These are phyloP conservation scores for Turritis glabra DNA, from an alignment of 345 rosid species.

Conservation along the genomic window DNA sequence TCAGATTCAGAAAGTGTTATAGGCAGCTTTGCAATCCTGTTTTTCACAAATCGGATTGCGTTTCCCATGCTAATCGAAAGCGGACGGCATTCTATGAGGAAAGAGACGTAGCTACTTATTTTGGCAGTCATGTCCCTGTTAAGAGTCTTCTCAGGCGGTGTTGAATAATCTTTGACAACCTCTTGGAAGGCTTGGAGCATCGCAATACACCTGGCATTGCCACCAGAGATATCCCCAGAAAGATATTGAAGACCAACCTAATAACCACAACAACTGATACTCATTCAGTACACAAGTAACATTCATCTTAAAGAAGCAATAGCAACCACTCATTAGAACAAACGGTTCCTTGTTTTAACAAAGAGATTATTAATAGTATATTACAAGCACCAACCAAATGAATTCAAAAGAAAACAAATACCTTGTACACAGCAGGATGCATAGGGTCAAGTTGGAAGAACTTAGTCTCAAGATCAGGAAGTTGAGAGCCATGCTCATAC, in stretches of 20 bases:
- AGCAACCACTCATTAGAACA: conserved; percentile 5
- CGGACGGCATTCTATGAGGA: conserved; percentile 85
- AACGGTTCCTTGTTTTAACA: not conserved
- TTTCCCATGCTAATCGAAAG: conserved; percentile 97
- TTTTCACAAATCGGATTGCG: conserved; percentile 78
- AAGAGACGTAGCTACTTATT: conserved; percentile 83
- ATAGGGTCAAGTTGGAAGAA: conserved; percentile 84
- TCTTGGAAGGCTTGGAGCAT: conserved; percentile 95
- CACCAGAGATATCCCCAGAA: conserved; percentile 80
- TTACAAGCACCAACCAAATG: not conserved
- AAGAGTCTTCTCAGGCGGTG: conserved; percentile 79
- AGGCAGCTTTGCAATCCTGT: conserved; percentile 72
- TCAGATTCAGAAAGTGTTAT: conserved; percentile 66
- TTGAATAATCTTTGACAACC: conserved; percentile 72
- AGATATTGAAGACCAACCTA: conserved; percentile 93
- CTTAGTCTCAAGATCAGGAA: conserved; percentile 79
- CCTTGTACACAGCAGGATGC: conserved; percentile 97
- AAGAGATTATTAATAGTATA: not conserved
- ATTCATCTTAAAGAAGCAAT: not conserved
- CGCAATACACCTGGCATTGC: conserved; percentile 98
- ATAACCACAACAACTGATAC: conserved; percentile 30
- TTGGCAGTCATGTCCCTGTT: conserved; percentile 78
- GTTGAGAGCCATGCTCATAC: conserved; percentile 90
- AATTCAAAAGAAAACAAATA: conserved; percentile 19
- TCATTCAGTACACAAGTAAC: conserved; percentile 8